These are phyloP conservation scores for Aspergillus versicolor DNA, from an alignment of 2,329 filamentous ascomycete species.

Conservation along the genomic window DNA sequence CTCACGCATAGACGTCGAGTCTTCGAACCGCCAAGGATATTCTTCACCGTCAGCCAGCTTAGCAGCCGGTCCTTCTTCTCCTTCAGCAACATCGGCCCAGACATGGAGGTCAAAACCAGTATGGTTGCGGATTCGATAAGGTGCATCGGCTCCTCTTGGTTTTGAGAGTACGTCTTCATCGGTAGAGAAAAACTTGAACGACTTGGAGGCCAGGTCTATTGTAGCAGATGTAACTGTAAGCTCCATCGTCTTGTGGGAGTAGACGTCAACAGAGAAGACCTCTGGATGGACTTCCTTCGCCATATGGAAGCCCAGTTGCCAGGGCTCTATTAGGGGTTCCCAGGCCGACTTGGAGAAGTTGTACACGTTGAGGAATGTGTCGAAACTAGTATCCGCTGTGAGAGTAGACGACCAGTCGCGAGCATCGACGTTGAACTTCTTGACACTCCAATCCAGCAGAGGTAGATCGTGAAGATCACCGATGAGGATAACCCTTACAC, in stretches of 20 bases:
- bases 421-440: slow-evolving; percentile 80
- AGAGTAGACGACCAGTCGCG: slow-evolving; percentile 89
- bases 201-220: slow-evolving; percentile 90
- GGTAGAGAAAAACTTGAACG: slow-evolving; percentile 81
- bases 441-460: slow-evolving; percentile 89
- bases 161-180: slow-evolving; percentile 93
- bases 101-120: slow-evolving; percentile 89
- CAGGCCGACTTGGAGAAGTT: slow-evolving; percentile 99
- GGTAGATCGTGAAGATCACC: slow-evolving; percentile 95
- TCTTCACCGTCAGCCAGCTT: slow-evolving; percentile 87
- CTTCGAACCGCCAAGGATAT: slow-evolving; percentile 92
- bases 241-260: slow-evolving; percentile 87
- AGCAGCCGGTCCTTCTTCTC: slow-evolving; percentile 64
- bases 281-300: slow-evolving; percentile 74
- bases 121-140: slow-evolving; percentile 91
- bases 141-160: slow-evolving; percentile 84
- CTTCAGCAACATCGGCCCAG: slow-evolving; percentile 73
- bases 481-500: slow-evolving; percentile 88
- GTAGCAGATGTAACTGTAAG: slow-evolving; percentile 90
- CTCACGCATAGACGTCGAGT: slow-evolving; percentile 94
- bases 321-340: slow-evolving; percentile 95
- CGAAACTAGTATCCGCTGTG: slow-evolving; percentile 83
- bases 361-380: slow-evolving; percentile 94
- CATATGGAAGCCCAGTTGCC: slow-evolving; percentile 90
- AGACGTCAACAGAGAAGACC: slow-evolving; percentile 76